A percentile compares a stretch with the other conserved stretches of the same genome.
These are phyloP conservation scores for Diddensiella transvaalensis DNA, from an alignment of 805 yeast genomes.

Conservation along the genomic window DNA sequence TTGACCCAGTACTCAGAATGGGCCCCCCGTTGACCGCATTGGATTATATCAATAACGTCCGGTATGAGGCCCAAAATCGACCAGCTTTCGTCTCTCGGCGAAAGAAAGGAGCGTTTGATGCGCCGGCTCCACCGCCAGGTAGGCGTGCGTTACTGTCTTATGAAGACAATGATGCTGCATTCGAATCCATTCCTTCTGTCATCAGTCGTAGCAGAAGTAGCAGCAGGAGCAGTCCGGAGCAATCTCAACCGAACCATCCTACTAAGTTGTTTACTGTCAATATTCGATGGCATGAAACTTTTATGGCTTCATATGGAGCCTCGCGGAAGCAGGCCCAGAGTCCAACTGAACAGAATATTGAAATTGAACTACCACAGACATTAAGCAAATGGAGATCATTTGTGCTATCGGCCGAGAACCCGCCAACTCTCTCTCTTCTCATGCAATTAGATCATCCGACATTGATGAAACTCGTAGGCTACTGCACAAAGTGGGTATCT, in stretches of 20 bases:
- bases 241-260: background rate
- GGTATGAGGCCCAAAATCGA: constrained; percentile 12
- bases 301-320: constrained; percentile 10
- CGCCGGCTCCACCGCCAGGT: constrained; percentile 1
- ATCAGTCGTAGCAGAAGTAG: background rate
- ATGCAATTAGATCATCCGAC: constrained; percentile 37
- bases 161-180: constrained; percentile 1
- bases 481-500: constrained; percentile 42
- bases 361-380: constrained; percentile 36
- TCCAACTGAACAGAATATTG: background rate
- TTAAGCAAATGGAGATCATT: constrained; percentile 43
- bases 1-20: background rate
- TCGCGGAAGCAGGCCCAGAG: constrained; percentile 11
- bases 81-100: constrained; percentile 9
- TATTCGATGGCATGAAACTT: constrained; percentile 16
- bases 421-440: constrained; percentile 34
- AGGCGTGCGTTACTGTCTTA: constrained; percentile 7
- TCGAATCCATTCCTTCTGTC: background rate
- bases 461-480: constrained; percentile 38
- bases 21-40: constrained; percentile 14
- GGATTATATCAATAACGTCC: constrained; percentile 15
- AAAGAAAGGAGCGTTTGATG: background rate
- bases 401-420: constrained; percentile 32
- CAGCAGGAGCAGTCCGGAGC: background rate
- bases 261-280: background rate